Evolutionary conservation across 164 flowering plant genomes (phyloP).

Genomic region (Stephania cephalantha): DNA sequence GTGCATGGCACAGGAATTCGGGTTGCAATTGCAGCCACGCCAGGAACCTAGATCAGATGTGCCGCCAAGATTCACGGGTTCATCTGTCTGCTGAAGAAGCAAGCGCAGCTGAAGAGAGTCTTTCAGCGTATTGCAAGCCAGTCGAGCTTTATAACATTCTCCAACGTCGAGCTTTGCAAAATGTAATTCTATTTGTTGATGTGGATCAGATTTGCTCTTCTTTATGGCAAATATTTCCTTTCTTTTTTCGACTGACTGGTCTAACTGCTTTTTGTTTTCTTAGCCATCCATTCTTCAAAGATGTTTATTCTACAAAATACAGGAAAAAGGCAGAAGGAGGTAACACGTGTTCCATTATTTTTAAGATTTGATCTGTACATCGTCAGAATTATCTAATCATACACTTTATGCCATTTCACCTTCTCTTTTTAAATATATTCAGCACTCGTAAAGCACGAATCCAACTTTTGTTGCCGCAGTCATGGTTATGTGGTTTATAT

Average conservation of each 20-base stretch:
- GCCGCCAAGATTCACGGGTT: constrained; percentile 66
- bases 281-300: constrained; percentile 87
- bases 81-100: constrained; percentile 71
- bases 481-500: too few relatives aligned
- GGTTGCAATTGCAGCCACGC: constrained; percentile 39
- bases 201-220: neutral
- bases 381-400: neutral
- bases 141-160: constrained; percentile 95
- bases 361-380: neutral
- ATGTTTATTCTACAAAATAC: constrained; percentile 74
- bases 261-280: constrained; percentile 22
- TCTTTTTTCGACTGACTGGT: constrained; percentile 3
- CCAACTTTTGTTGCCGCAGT: neutral
- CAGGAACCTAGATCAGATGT: constrained; percentile 46
- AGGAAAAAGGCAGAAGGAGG: constrained; percentile 66
- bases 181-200: constrained; percentile 33
- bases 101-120: constrained; percentile 81
- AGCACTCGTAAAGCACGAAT: neutral
- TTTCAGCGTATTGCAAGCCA: constrained; percentile 88
- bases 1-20: constrained; percentile 28
- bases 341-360: constrained; percentile 14
- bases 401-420: neutral
- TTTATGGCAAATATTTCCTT: neutral
- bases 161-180: constrained; percentile 72
- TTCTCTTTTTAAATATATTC: neutral